Evolutionary conservation across 441 rosid species (phyloP).

Genomic region (Syzygium malaccense): DNA sequence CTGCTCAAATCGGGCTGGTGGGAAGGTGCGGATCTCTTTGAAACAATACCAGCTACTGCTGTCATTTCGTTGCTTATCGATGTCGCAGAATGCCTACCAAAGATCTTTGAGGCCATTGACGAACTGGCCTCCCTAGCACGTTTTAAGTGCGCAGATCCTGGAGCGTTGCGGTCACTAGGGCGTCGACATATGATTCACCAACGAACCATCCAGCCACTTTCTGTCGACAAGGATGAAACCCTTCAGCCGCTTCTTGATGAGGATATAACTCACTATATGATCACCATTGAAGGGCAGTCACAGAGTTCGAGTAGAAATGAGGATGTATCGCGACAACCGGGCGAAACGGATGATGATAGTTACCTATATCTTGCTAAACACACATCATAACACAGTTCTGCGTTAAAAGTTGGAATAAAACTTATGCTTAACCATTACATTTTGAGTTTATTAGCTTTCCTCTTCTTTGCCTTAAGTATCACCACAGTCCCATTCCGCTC

Average conservation of each 20-base stretch:
- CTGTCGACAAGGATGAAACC: not conserved
- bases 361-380: not conserved
- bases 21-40: conserved; percentile 2
- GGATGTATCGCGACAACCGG: not conserved
- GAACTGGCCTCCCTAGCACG: conserved; percentile 7
- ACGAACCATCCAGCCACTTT: not conserved
- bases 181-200: not conserved
- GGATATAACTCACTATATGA: not conserved
- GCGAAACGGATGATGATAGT: not conserved
- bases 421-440: not conserved
- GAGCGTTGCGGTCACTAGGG: not conserved
- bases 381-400: not conserved
- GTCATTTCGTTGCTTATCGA: conserved; percentile 9
- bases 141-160: not conserved
- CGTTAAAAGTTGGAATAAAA: not conserved
- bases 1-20: not conserved
- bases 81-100: conserved; percentile 4
- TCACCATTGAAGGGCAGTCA: not conserved
- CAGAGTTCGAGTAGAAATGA: not conserved
- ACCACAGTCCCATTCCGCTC: not conserved
- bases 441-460: not conserved
- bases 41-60: conserved; percentile 3
- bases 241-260: not conserved
- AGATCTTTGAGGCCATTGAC: conserved; percentile 6
- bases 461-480: not conserved